phyloP scores from a whole-genome alignment of 805 yeast genomes.

The Ogataea henricii region DNA sequence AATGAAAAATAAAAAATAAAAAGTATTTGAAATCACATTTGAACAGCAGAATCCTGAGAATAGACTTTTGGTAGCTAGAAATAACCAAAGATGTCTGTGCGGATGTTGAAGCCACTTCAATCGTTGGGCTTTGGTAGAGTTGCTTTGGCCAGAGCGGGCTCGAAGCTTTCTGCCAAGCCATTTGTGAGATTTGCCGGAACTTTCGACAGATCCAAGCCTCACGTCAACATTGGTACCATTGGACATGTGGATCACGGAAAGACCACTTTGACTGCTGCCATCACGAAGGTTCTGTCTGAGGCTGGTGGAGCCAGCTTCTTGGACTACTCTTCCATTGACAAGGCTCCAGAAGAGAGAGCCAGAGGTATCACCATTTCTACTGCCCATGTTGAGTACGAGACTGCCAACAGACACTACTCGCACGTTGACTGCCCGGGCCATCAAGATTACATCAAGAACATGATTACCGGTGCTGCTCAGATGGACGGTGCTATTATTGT shows the following conservation, averaged over 20 bases:
- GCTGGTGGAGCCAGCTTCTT: conserved; percentile 91
- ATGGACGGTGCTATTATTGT: conserved; percentile 99
- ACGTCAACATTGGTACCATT: conserved; percentile 94
- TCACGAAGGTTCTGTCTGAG: conserved; percentile 88
- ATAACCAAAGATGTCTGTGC: conserved; percentile 31
- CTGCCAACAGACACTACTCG: conserved; percentile 92
- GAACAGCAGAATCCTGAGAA: background rate
- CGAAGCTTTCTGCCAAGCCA: conserved; percentile 13
- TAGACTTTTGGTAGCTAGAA: background rate
- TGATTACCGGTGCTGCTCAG: conserved; percentile 99
- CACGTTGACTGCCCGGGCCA: conserved; percentile 99
- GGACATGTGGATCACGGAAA: conserved; percentile 99
- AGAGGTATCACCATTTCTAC: conserved; percentile 99
- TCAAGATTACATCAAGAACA: conserved; percentile 97
- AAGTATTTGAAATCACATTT: background rate
- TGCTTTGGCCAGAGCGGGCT: conserved; percentile 10
- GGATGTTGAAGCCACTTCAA: conserved; percentile 33
- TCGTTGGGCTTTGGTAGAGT: conserved; percentile 28
- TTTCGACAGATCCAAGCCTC: conserved; percentile 95
- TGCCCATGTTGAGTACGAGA: conserved; percentile 97
- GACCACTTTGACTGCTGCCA: conserved; percentile 97
- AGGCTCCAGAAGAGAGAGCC: conserved; percentile 99
- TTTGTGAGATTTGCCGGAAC: conserved; percentile 57
- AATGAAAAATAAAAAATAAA: no score
- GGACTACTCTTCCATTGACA: conserved; percentile 91